These are phyloP conservation scores for Aspergillus chevalieri DNA, from an alignment of 2,329 filamentous ascomycete species.

Conservation along the genomic window DNA sequence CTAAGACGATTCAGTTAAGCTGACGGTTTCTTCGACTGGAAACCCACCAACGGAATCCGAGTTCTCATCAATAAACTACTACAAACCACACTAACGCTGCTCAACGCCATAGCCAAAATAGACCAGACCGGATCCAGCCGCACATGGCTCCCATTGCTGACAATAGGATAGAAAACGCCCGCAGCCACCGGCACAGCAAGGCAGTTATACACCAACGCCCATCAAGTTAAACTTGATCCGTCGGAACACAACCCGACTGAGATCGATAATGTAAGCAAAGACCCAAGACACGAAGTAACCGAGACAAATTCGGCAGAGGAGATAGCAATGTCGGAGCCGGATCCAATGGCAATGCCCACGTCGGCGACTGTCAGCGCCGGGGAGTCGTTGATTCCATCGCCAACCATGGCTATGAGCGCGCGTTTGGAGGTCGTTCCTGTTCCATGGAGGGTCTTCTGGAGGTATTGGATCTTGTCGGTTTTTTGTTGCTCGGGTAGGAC, in stretches of 20 bases:
- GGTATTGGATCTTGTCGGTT: slow-evolving; percentile 16
- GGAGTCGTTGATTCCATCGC: slow-evolving; percentile 84
- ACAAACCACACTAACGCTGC: slow-evolving; percentile 79
- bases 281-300: slow-evolving; percentile 58
- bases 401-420: slow-evolving; percentile 71
- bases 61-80: slow-evolving; percentile 70
- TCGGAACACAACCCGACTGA: slow-evolving; percentile 66
- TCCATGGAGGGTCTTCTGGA: slow-evolving; percentile 19
- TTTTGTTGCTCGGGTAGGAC: slow-evolving; percentile 8
- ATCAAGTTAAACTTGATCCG: slow-evolving; percentile 81
- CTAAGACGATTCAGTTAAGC: too few relatives aligned
- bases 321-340: slow-evolving; percentile 75
- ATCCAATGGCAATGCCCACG: slow-evolving; percentile 74
- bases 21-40: not conserved
- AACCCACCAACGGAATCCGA: slow-evolving; percentile 20
- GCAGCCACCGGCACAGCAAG: slow-evolving; percentile 74
- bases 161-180: slow-evolving; percentile 65
- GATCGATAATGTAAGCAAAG: slow-evolving; percentile 66
- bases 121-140: slow-evolving; percentile 62
- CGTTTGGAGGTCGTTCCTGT: slow-evolving; percentile 22
- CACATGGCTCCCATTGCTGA: slow-evolving; percentile 37
- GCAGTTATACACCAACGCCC: slow-evolving; percentile 78
- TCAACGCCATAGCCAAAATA: slow-evolving; percentile 83
- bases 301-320: slow-evolving; percentile 78
- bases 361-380: slow-evolving; percentile 75